Evolutionary conservation across 495 filamentous ascomycete genomes (phyloP), one percentile per base, ranked within the genome.

Genomic region (Rhypophila decipiens): DNA sequence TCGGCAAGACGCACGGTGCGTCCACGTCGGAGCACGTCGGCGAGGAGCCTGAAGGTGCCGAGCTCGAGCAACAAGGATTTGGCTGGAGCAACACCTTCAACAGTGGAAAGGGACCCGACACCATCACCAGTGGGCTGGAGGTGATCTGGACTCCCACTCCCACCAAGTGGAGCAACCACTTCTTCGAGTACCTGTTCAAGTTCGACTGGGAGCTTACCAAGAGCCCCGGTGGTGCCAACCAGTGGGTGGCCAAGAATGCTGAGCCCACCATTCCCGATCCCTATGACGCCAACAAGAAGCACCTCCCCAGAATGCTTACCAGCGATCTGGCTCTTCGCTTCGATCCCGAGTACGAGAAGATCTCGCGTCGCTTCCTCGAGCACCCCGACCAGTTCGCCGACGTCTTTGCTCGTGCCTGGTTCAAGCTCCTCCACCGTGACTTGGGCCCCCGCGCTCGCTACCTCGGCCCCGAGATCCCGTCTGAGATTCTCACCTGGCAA

Each of bases 391-490:
- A 84, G 70, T 74, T 86, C 42, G 72, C 72, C 40, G 79, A 85
- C 49, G 81, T 70, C 4, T 87, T 86, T 54, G 67, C 75, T 37
- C 76, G 78, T 39, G 83, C 84, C 42, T 87, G 84, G 84, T 87
- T 87, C 76, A 87, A 87, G 77, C 74, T 87, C 44, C 68, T 83
- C 29, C 84, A 87, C 68, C 81, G 84, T 64, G 84, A 87, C 60
- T 73, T 87, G 67, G 84, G 84, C 13, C 84, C 84, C 13, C 74
- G 80, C 17, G 55, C 71, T 27, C 80, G 80, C 60, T 87, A 79
- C 69, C 57, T 85, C 46, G 84, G 84, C 39, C 84, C 84, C 22
- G 84, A 87, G 66, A 68, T 85, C 10, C 84, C 84, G 10, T 57
- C 63, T 8, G 83, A 87, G 65, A 67, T 63, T 31, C 65, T 81